These are phyloP conservation scores for Oryza nivara DNA, from an alignment of 176 grass and related monocot genomes.

Conservation along the genomic window DNA sequence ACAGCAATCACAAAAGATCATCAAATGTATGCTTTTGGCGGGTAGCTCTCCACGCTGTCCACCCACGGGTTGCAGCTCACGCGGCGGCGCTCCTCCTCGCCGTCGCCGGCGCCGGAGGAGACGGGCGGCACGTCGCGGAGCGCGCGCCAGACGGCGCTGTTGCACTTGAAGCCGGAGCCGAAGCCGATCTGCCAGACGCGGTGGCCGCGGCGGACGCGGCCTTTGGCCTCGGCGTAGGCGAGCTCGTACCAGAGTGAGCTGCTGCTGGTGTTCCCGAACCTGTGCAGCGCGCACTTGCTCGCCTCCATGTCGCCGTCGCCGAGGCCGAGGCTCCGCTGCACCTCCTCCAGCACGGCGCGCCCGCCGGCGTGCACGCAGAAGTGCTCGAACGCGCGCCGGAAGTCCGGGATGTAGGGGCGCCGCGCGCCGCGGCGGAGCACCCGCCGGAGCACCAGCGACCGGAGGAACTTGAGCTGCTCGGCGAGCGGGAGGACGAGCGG, in stretches of 20 bases:
- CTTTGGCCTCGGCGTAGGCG: conserved; percentile 76
- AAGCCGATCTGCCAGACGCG: conserved; percentile 74
- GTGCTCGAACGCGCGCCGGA: conserved; percentile 83
- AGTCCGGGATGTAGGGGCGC: conserved; percentile 65
- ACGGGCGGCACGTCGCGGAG: conserved; percentile 56
- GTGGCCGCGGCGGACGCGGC: conserved; percentile 52
- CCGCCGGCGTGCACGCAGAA: conserved; percentile 89
- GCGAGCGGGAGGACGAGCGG: conserved; percentile 71
- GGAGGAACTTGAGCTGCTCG: conserved; percentile 73
- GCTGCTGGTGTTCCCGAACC: conserved; percentile 80
- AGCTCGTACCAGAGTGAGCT: conserved; percentile 81
- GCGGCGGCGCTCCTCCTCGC: neutral
- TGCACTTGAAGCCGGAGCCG: conserved; percentile 73
- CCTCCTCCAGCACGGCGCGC: conserved; percentile 72
- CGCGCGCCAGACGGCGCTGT: conserved; percentile 65
- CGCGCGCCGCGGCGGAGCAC: conserved; percentile 38
- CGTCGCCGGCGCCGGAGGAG: neutral
- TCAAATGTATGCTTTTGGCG: conserved; percentile 54
- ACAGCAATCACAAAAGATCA: neutral
- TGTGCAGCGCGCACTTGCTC: conserved; percentile 61
- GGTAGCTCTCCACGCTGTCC: conserved; percentile 59
- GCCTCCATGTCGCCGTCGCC: conserved; percentile 63
- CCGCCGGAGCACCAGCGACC: conserved; percentile 45
- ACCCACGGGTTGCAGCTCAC: conserved; percentile 64
- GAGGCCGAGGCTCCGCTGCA: conserved; percentile 71